Evolutionary conservation across 1,139 yeast species (phyloP), one percentile per base, ranked within the genome.

Genomic region (Spathaspora jeffriesii): DNA sequence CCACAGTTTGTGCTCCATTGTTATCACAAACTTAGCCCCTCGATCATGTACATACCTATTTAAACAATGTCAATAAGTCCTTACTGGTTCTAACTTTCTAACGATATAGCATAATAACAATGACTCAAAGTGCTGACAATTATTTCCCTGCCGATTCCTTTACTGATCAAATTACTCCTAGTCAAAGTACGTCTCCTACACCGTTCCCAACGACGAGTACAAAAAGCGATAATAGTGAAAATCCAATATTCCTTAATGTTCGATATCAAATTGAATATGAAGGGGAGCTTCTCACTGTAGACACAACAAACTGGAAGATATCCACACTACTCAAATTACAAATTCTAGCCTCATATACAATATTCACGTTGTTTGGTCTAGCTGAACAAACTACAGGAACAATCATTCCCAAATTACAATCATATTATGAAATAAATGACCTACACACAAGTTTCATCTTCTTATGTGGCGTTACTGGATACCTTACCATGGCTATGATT

Each of bases 331-430:
- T 79, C 14, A 64, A 67, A 51, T 32, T 58, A 6, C 86, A 82
- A 59, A 66, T 82, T 18, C 2, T 66, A 0, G 57, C 73, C 0
- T 61, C 74, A 0, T 76, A 68, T 49, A 31, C 62, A 3, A 61
- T 73, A 1, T 75, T 80, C 54, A 60, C 69, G 2, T 53, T 79
- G 4, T 65, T 79, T 50, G 88, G 88, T 0, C 56, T 81, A n/a
- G 70, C 76, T 2, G 87, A 82, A 50, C 86, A 81, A 58, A 70
- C 84, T 0, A 65, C 81, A n/a, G 87, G 87, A 0, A 72, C 86
- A 0, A 60, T 82, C 41, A 67, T 82, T 45, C 84, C 85, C 1
- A 65, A 71, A 39, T 54, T 82, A 23, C 75, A 80, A 47, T 60
- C 59, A 3, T 59, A 74, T 42, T 82, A 80, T 53, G 27, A 65